Evolutionary conservation across 192 early-diverging fungal genomes (phyloP).

Genomic region (Chytriomyces confervae): DNA sequence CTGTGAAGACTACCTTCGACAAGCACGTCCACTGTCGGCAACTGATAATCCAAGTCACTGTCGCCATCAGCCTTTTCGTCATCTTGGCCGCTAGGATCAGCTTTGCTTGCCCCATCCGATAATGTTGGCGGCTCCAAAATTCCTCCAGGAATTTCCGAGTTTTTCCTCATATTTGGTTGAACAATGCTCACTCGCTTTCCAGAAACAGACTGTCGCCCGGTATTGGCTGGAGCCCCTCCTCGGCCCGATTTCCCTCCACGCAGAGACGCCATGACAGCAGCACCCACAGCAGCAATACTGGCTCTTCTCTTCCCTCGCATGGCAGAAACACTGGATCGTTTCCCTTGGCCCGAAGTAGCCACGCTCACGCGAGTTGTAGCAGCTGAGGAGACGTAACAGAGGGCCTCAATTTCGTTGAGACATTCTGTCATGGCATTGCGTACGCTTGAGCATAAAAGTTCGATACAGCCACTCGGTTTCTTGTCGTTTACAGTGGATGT

Average conservation of each 20-base stretch:
- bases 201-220: neutral
- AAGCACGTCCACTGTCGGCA: slow-evolving; percentile 13
- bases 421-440: slow-evolving; percentile 2
- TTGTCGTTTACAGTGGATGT: neutral
- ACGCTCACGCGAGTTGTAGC: neutral
- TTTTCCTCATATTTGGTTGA: neutral
- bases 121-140: too few relatives aligned
- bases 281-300: slow-evolving; percentile 2
- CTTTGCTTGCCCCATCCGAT: too few relatives aligned
- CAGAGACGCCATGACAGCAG: neutral
- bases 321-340: neutral
- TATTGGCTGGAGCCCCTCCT: neutral
- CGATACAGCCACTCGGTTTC: slow-evolving; percentile 4
- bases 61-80: slow-evolving; percentile 2
- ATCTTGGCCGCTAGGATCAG: neutral
- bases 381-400: neutral
- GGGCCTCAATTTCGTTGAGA: slow-evolving; percentile 15
- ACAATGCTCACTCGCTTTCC: neutral
- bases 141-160: too few relatives aligned
- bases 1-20: slow-evolving; percentile 11
- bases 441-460: neutral
- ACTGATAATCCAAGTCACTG: neutral
- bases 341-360: neutral
- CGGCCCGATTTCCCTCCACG: neutral
- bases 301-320: neutral